These are phyloP conservation scores for Vanilla planifolia DNA, from an alignment of 106 monocot genomes.

Conservation along the genomic window DNA sequence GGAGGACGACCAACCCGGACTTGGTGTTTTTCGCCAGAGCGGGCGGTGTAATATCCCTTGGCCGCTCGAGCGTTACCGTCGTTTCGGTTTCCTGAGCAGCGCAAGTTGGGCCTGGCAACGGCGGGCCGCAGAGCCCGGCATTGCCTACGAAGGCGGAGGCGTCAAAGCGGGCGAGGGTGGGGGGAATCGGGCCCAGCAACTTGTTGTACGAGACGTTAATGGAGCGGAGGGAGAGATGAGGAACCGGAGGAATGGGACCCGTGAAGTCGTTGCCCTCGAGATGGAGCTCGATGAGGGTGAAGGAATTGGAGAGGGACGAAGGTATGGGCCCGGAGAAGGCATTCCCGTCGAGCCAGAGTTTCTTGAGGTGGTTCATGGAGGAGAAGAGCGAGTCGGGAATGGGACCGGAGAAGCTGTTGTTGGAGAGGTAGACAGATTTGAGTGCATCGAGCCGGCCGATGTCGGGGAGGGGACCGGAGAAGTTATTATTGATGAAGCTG, in stretches of 20 bases:
- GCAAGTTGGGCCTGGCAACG: background rate
- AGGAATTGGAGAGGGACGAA: slow-evolving; percentile 19
- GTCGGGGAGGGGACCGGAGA: slow-evolving; percentile 43
- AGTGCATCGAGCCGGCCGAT: slow-evolving; percentile 25
- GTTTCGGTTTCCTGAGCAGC: background rate
- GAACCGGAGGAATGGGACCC: slow-evolving; percentile 30
- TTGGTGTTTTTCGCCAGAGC: background rate
- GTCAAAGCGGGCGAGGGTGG: slow-evolving; percentile 13
- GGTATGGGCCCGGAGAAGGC: slow-evolving; percentile 36
- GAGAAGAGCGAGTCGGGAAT: slow-evolving; percentile 28
- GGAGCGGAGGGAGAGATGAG: slow-evolving; percentile 6
- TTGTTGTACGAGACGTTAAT: slow-evolving; percentile 42
- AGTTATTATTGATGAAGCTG: slow-evolving; percentile 30
- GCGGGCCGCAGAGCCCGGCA: slow-evolving; percentile 31
- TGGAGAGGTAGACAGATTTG: slow-evolving; percentile 36
- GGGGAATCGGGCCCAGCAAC: slow-evolving; percentile 30
- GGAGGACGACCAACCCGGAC: background rate
- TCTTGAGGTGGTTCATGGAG: slow-evolving; percentile 43
- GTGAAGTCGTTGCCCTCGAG: slow-evolving; percentile 47
- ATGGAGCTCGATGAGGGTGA: slow-evolving; percentile 41
- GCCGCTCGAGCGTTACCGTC: background rate
- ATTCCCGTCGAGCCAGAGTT: slow-evolving; percentile 48
- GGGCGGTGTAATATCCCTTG: too few relatives aligned
- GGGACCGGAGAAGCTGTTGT: slow-evolving; percentile 38
- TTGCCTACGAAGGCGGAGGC: slow-evolving; percentile 32